Base-by-base conservation (phyloP, 768 basidiomycete species). In the Cyathus striatus region DNA sequence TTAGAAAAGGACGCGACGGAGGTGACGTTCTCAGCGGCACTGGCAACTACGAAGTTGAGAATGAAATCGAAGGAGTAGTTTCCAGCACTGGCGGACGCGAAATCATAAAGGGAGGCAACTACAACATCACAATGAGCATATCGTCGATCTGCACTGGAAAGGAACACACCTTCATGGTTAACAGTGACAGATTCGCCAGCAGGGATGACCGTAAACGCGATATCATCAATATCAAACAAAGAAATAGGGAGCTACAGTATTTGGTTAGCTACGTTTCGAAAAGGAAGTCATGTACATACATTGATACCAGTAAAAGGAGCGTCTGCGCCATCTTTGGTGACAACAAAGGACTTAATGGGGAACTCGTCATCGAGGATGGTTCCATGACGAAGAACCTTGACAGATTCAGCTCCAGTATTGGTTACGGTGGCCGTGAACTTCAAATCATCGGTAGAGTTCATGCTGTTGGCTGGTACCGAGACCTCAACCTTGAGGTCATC, bases 381-480 rank as follows among this genome's bases (percentile, higher is more conserved):
- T n/a, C 60, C 67, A 48, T 69, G 71, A 50, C 68, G 71, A 57
- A 75, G 62, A 39, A 73, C 50, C 55, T 65, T 72, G 49, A 71
- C 57, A 36, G 54, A 52, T 42, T 68, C 62, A 23, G 62, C 45
- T 18, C 69, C 69, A 23, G 50, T 60, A 55, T 75, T 73, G 23
- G 57, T 72, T 13, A 75, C 61, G 6, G 65, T 49, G 4, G 71
- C 70, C 20, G 61, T 64, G 52, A 73, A 58, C 46, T 63, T 61
- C 50, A 73, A 58, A 41, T 66, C 65, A 7, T 61, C 56, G 47
- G 70, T 47, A 4, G 73, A 70, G 41, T 40, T 50, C 37, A 72
- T 61, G 38, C 47, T 55, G 44, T 50, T 35, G 20, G 63, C 37
- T 3, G 64, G 50, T 12, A 54, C 53, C 18, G 57, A 43, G 30